Conservation (phyloP, 192 early-diverging fungal species). For the Chytriomyces confervae region DNA sequence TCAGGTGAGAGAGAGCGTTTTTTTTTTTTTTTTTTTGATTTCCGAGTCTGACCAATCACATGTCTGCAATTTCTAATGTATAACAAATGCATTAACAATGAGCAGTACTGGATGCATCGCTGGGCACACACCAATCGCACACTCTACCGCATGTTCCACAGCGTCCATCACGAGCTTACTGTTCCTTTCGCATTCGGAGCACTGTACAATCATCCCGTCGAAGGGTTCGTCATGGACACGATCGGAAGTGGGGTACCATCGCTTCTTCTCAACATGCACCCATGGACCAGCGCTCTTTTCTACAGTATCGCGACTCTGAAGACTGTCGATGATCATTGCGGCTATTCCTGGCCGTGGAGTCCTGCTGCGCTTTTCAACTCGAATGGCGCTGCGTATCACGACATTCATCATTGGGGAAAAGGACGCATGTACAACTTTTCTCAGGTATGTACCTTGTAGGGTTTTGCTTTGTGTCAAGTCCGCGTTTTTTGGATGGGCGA, state of each 20-base stretch:
- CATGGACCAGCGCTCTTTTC: constrained; percentile 69
- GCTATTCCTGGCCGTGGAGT: constrained; percentile 77
- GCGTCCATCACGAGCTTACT: constrained; percentile 76
- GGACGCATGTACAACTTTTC: constrained; percentile 59
- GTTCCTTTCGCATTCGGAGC: constrained; percentile 82
- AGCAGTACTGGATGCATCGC: constrained; percentile 77
- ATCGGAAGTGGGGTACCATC: constrained; percentile 70
- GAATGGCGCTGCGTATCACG: constrained; percentile 80
- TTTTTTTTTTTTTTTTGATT: not conserved
- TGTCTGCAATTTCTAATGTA: not conserved
- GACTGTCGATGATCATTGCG: constrained; percentile 86
- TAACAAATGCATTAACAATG: not conserved
- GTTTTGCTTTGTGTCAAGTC: not conserved
- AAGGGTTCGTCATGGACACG: constrained; percentile 78
- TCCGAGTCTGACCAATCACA: not conserved
- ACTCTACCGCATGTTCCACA: constrained; percentile 78
- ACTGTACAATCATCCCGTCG: constrained; percentile 82
- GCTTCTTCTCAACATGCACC: constrained; percentile 70
- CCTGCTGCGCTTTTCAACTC: constrained; percentile 70
- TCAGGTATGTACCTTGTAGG: constrained; percentile 40
- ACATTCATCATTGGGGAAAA: constrained; percentile 57
- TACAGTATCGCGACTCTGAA: constrained; percentile 78
- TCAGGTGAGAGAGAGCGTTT: constrained; percentile 41
- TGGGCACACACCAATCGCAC: constrained; percentile 71
- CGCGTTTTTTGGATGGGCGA: constrained; percentile 36